Evolutionary conservation across 805 yeast species (phyloP).

Genomic region (Hanseniaspora singularis): DNA sequence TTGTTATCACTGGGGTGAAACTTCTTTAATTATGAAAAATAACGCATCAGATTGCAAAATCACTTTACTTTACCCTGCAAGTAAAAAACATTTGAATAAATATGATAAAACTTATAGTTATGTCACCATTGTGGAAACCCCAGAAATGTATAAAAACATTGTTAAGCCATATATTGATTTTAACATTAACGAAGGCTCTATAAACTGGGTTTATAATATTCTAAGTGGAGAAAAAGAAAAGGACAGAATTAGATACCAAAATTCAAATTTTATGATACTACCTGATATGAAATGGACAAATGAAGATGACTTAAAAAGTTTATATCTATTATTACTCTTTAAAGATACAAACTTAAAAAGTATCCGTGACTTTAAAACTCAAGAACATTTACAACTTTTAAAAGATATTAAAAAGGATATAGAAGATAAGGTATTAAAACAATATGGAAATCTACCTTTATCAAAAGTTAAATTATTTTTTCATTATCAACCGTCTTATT

Average conservation of each 20-base stretch:
- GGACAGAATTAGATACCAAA: constrained; percentile 62
- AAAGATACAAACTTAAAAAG: constrained; percentile 27
- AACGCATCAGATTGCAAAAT: constrained; percentile 40
- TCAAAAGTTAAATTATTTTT: constrained; percentile 65
- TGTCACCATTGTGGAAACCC: constrained; percentile 67
- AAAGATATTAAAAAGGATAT: constrained; percentile 37
- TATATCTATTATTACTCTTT: constrained; percentile 58
- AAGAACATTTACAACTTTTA: constrained; percentile 48
- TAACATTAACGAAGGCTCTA: constrained; percentile 55
- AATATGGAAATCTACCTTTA: constrained; percentile 35
- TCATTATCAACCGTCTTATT: constrained; percentile 93
- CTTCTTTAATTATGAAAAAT: constrained; percentile 27
- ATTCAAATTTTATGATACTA: constrained; percentile 50
- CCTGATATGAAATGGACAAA: constrained; percentile 98
- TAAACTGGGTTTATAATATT: constrained; percentile 85
- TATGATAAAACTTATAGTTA: constrained; percentile 42
- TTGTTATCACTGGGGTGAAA: constrained; percentile 72
- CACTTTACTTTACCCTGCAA: constrained; percentile 79
- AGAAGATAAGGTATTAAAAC: constrained; percentile 35
- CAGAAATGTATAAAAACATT: constrained; percentile 48
- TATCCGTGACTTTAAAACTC: constrained; percentile 54
- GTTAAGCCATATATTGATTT: constrained; percentile 68
- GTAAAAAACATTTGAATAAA: constrained; percentile 70
- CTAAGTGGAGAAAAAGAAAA: constrained; percentile 71
- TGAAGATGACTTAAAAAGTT: constrained; percentile 54